Base-by-base conservation (phyloP, 176 grass and related monocot genomes). In the Poa annua region DNA sequence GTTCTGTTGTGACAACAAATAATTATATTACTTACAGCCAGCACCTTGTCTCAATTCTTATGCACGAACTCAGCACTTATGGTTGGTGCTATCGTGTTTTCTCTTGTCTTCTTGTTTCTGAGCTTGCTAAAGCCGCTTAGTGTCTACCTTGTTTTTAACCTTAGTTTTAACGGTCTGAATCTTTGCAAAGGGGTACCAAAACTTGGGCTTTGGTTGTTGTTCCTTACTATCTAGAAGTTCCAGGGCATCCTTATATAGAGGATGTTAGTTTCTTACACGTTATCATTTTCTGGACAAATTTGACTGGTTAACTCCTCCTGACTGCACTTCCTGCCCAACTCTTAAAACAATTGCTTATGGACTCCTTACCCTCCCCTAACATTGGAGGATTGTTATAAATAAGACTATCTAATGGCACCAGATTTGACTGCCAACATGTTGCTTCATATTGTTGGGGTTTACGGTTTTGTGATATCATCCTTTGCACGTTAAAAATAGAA, bases 61-160 rank as follows among this genome's bases (percentile, higher is more conserved):
- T 34, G 17, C 16, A 66, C 17, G 32, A 66, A 34, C 2, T 19
- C 10, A 1, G 7, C 29, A 66, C 29, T 0, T 34, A 35, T 34
- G 34, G 29, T 33, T 33, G 44, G 29, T 34, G 6, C 14, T 65
- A 14, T 65, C 29, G 15, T 13, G 7, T 6, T 65, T 65, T 15
- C 6, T 65, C 62, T 35, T 64, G 2, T 64, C 7, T 66, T 71
- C 8, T 71, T 7, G 12, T 16, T 47, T 71, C 21, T 26, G 12
- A 47, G 68, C 68, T 72, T 72, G 69, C 42, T 48, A 16, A 72
- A 72, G 42, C 69, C 36, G 36, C 69, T 48, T 72, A 29, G 42
- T 26, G 3, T 49, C 21, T 68, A 41, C 66, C 66, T 64, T 33
- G 20, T 19, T 48, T 72, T 45, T 48, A 71, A 6, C 41, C 68